Evolutionary conservation across 495 filamentous ascomycete genomes (phyloP), one percentile per base, ranked within the genome.

Genomic region (Penicillium ochrochloron): DNA sequence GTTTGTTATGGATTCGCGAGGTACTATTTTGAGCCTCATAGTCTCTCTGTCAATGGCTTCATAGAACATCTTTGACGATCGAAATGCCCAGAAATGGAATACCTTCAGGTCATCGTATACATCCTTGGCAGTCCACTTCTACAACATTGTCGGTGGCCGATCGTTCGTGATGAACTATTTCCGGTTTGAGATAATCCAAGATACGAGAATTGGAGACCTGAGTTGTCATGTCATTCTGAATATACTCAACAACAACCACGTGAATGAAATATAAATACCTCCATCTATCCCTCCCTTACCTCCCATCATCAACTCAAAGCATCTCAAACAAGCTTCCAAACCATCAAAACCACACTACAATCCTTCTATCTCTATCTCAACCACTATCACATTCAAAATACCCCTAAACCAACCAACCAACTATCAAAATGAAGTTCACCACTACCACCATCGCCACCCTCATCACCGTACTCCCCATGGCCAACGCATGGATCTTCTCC

Each of bases 401-500:
- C 12, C 14, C 10, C 5, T 41, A n/a, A n/a, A n/a, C 11, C 12
- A 33, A 33, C 31, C 2, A 33, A 33, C 15, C 12, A 41, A 41
- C 12, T 14, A 41, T 41, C 37, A 41, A 41, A 41, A 41, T 41
- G 37, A 41, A 41, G 37, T 41, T 41, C 14, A 17, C 37, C 33
- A 11, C 62, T 9, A 56, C 62, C 39, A 56, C 39, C 39, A 48
- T 65, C 57, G 57, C 62, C 29, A n/a, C 57, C 19, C 48, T 65
- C 39, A 14, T 55, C 27, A 33, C 62, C 37, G 57, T 60, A 12
- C 62, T 60, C 3, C 62, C 62, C 37, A 65, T 65, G 62, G 48
- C 62, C 50, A 65, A 65, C 39, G 62, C 62, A 57, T 65, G 62
- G 62, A 65, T 65, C 62, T 65, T 65, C 57, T 44, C 57, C 50